Conservation (phyloP, 2,329 filamentous ascomycete genomes). For the Xylaria sp. region DNA sequence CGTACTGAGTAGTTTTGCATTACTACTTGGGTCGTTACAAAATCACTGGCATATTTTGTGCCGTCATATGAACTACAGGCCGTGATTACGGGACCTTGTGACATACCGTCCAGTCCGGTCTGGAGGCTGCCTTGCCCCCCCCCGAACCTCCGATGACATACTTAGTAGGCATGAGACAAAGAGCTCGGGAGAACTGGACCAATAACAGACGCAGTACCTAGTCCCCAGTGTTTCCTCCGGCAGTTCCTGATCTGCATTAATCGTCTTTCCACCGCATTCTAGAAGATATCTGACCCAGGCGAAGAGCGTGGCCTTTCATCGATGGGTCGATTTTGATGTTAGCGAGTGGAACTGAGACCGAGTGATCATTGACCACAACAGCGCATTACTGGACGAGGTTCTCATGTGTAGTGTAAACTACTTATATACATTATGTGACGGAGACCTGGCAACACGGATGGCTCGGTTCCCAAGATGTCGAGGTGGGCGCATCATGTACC, state of each 20-base stretch:
- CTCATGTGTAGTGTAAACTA: neutral
- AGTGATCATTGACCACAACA: neutral
- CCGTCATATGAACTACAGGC: neutral
- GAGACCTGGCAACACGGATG: conserved; percentile 1
- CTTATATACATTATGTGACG: conserved; percentile 10
- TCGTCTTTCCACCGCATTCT: conserved; percentile 30
- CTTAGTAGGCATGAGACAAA: neutral
- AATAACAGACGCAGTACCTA: conserved; percentile 30
- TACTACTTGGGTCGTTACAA: neutral
- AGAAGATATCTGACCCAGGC: conserved; percentile 24
- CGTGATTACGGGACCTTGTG: conserved; percentile 14
- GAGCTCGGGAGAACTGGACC: conserved; percentile 18
- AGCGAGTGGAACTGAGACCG: neutral
- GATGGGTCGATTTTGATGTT: conserved; percentile 3
- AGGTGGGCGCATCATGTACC: conserved; percentile 4
- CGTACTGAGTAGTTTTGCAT: neutral
- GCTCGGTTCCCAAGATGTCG: neutral
- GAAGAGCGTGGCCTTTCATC: conserved; percentile 11
- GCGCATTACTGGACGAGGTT: neutral
- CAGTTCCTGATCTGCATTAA: conserved; percentile 33
- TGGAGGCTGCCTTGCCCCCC: conserved; percentile 11
- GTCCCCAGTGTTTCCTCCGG: conserved; percentile 21
- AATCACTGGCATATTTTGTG: neutral
- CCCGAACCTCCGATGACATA: conserved; percentile 25
- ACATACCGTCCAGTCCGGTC: conserved; percentile 20